Evolutionary conservation across 148 eudicot species (phyloP).

Genomic region (Amaranthus hypochondriacus): DNA sequence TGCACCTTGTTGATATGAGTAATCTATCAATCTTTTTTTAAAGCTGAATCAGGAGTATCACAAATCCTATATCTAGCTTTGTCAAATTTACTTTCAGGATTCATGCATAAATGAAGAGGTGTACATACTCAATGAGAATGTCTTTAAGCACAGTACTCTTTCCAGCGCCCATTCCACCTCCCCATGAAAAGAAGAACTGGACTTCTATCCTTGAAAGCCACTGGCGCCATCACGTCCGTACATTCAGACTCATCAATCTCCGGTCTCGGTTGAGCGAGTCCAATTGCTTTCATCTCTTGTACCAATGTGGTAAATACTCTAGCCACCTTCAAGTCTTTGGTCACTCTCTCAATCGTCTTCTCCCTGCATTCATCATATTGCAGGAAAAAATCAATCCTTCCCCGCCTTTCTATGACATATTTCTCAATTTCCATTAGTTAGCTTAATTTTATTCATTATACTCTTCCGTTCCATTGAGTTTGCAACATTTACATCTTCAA

Average conservation of each 20-base stretch:
- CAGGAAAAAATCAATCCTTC: neutral
- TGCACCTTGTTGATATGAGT: no score
- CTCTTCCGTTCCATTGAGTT: no score
- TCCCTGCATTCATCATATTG: constrained; percentile 45
- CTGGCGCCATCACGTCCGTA: constrained; percentile 97
- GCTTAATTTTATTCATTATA: neutral
- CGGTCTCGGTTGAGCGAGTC: constrained; percentile 46
- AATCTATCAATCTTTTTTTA: no score
- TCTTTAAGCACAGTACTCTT: constrained; percentile 99
- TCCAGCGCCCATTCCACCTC: constrained; percentile 99
- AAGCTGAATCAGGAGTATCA: no score
- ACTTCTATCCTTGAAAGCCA: constrained; percentile 85
- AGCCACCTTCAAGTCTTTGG: constrained; percentile 88
- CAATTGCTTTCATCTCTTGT: constrained; percentile 97
- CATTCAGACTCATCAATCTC: constrained; percentile 73
- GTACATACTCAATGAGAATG: constrained; percentile 86
- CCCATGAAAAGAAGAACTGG: constrained; percentile 98
- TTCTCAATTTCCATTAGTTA: neutral
- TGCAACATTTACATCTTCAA: no score
- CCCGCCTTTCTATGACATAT: neutral
- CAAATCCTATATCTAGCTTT: neutral
- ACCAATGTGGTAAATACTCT: constrained; percentile 86
- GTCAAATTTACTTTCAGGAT: neutral
- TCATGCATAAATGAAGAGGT: constrained; percentile 5
- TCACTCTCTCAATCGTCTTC: constrained; percentile 85